Base-by-base conservation (phyloP, 2,329 filamentous ascomycete species). In the Ophiocordyceps camponoti-leonardi region DNA sequence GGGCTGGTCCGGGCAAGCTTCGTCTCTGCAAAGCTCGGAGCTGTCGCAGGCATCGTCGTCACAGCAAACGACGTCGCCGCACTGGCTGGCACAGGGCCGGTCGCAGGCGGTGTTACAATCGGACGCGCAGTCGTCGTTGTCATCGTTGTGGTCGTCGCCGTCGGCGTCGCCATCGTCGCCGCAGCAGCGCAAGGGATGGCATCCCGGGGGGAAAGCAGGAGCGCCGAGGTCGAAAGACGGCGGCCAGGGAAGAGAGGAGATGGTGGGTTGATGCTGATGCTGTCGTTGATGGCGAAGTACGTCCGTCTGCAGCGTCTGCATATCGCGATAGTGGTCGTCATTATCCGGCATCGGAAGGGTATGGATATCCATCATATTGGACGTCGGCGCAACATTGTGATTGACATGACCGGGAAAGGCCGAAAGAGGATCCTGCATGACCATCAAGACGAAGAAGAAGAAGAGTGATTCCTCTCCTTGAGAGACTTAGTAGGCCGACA, bases 81-180 rank as follows among this genome's bases (percentile, higher is more conserved):
- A 66, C 41, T 64, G 53, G 49, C 58, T 61, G 37, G 54, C 52
- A 43, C 62, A 64, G 33, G 51, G 58, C 42, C 53, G 55, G 7
- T 55, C 59, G 45, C 63, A 66, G 13, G 59, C 53, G 18, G 60
- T 62, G 48, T 53, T 57, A 52, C 62, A 64, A 43, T 56, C 53
- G 18, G 61, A 60, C 12, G 52, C 54, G 41, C 54, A 57, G 39
- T 60, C 60, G n/a, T 56, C 56, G n/a, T 33, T 16, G 16, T 33
- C 4, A 4, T 33, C 8, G 23, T 26, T 26, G 23, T 26, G 5
- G 23, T 26, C 23, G 23, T 26, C 23, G 23, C 8, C 8, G 23
- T 26, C 23, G 23, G 4, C 23, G 23, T 26, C 8, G 23, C 8
- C 23, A 8, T 26, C 8, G 23, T 4, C 23, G 23, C 23, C 8